Evolutionary conservation across 129 eudicot genomes (phyloP), one percentile per base, ranked within the genome.

Genomic region (Helichrysum umbraculigerum): DNA sequence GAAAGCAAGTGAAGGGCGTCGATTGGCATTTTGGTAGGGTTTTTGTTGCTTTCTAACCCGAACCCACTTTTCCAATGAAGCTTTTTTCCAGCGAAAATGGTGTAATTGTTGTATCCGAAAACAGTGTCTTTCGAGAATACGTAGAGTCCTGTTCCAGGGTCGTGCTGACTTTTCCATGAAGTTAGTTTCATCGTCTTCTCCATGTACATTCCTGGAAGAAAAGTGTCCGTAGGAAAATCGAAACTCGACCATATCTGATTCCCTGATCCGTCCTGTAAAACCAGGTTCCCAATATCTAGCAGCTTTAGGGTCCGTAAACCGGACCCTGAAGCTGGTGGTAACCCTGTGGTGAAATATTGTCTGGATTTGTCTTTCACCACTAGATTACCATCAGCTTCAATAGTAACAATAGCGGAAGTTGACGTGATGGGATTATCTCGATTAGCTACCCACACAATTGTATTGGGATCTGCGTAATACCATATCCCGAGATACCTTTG

Each of bases 401-500:
- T 78, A 22, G 35, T 21, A 30, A 78, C 33, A 29, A 58, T 6
- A 14, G 76, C 50, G 17, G 71, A 80, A 9, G 33, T 16, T 19
- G 83, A 47, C 16, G 68, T 4, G 10, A 68, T 15, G 2, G 92
- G 89, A 10, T 44, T 56, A 54, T 83, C 84, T 37, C 96, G 86
- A 67, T 90, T 90, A 6, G 89, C 96, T 3, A 89, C 96, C 96
- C 96, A 87, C 8, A 86, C 86, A 1, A 82, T 14, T 4, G 88
- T 82, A 21, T 76, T 59, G 1, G 66, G 75, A 51, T 75, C 78
- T 5, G 75, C 28, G 22, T 65, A 51, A 59, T 86, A 87, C 96
- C 91, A 86, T 70, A 84, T 84, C 25, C 96, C 91, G 0, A 87
- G 12, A 59, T 82, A 89, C 54, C 79, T 67, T 2, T 50, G 72